Conservation (phyloP, 2,329 filamentous ascomycete species). For the Xylaria sp. region DNA sequence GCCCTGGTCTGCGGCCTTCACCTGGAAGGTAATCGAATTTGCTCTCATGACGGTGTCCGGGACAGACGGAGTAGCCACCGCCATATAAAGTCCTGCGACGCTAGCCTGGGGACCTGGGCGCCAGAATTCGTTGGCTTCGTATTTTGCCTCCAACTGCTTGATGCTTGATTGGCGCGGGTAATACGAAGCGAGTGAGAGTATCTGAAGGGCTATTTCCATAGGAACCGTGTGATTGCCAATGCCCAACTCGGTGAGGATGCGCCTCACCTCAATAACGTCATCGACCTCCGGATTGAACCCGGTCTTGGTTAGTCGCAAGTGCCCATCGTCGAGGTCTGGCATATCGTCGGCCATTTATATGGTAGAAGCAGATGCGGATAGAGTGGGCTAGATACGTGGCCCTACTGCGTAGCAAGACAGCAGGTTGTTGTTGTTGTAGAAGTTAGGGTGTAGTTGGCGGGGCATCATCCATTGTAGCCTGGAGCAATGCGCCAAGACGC, state of each 20-base stretch:
- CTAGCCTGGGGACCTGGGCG: not conserved
- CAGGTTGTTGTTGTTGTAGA: not conserved
- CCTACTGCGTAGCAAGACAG: not conserved
- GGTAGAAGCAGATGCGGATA: not conserved
- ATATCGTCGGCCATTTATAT: not conserved
- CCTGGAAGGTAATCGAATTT: conserved; percentile 31
- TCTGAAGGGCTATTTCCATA: conserved; percentile 12
- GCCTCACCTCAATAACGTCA: conserved; percentile 4
- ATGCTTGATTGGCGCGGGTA: not conserved
- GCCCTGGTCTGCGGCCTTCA: conserved; percentile 28
- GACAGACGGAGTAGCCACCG: not conserved
- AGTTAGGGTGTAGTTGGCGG: not conserved
- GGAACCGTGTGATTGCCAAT: not conserved
- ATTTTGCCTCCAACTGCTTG: not conserved
- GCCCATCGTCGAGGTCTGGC: not conserved
- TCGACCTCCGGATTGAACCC: conserved; percentile 12
- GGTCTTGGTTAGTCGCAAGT: not conserved
- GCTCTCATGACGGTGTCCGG: not conserved
- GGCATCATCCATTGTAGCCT: not conserved
- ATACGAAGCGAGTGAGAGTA: conserved; percentile 11
- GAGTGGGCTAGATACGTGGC: not conserved
- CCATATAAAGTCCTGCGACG: conserved; percentile 8
- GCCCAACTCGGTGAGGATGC: not conserved
- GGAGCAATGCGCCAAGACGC: no score
- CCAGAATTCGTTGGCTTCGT: conserved; percentile 13